A percentile compares a stretch with the other conserved stretches of the same genome.
Evolutionary conservation across 805 yeast species (phyloP).

Genomic region (Teunomyces tritomae): DNA sequence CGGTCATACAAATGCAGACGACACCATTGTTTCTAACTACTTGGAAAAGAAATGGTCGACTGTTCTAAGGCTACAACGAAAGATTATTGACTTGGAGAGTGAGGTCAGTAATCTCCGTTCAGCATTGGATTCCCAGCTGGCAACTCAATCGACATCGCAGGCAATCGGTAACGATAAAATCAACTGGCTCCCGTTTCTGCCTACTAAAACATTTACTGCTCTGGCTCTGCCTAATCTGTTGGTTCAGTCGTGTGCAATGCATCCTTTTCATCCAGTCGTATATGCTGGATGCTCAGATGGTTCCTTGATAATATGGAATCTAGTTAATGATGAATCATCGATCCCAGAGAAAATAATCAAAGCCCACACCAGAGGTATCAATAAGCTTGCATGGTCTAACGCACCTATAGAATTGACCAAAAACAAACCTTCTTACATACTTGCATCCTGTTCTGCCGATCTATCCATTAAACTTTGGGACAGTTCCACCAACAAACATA

Average conservation of each 20-base stretch:
- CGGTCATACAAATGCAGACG: slow-evolving; percentile 8
- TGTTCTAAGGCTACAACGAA: slow-evolving; percentile 73
- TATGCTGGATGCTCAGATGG: slow-evolving; percentile 75
- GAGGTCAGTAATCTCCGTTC: slow-evolving; percentile 50
- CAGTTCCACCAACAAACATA: slow-evolving; percentile 46
- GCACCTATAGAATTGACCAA: slow-evolving; percentile 28
- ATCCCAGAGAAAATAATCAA: slow-evolving; percentile 58
- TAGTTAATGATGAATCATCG: slow-evolving; percentile 50
- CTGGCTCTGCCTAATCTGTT: slow-evolving; percentile 53
- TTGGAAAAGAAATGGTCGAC: slow-evolving; percentile 86
- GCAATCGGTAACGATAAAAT: slow-evolving; percentile 27
- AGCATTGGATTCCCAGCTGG: slow-evolving; percentile 26
- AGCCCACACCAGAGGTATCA: slow-evolving; percentile 77
- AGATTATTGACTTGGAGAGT: slow-evolving; percentile 66
- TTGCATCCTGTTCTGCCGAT: slow-evolving; percentile 55
- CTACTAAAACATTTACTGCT: slow-evolving; percentile 47
- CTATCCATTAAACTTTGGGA: slow-evolving; percentile 71
- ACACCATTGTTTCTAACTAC: slow-evolving; percentile 34
- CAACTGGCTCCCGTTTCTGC: slow-evolving; percentile 62
- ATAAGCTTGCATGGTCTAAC: slow-evolving; percentile 52
- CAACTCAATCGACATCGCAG: slow-evolving; percentile 6
- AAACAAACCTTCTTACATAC: slow-evolving; percentile 19
- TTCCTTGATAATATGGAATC: slow-evolving; percentile 67
- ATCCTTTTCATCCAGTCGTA: slow-evolving; percentile 67
- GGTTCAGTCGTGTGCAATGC: slow-evolving; percentile 63